Evolutionary conservation across 2,329 filamentous ascomycete species (phyloP).

Genomic region (Incumbomyces lentus): DNA sequence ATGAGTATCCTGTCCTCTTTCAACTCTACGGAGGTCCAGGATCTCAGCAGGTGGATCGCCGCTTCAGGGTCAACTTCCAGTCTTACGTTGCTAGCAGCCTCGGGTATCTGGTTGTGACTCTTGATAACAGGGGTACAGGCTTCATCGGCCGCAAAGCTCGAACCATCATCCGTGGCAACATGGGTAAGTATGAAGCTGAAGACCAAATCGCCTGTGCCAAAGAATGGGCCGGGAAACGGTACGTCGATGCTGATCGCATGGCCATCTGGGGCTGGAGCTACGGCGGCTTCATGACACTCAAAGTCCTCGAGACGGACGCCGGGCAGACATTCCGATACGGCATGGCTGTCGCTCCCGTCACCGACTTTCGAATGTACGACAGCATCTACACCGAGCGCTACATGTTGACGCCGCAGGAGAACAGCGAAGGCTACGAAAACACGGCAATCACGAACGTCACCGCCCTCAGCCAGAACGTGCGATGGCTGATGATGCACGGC

Average conservation of each 20-base stretch:
- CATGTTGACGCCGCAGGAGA: constrained; percentile 88
- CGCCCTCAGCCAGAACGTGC: constrained; percentile 63
- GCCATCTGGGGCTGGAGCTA: constrained; percentile 99
- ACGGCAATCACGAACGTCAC: constrained; percentile 64
- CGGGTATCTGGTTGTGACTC: constrained; percentile 87
- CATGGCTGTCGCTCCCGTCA: constrained; percentile 97
- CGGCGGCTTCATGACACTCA: constrained; percentile 88
- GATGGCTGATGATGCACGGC: constrained; percentile 93
- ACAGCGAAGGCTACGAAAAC: constrained; percentile 63
- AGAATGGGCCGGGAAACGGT: constrained; percentile 67
- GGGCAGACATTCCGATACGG: constrained; percentile 89
- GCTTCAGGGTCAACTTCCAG: constrained; percentile 79
- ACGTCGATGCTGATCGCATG: constrained; percentile 71
- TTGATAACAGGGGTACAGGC: constrained; percentile 88
- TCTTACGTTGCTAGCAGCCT: constrained; percentile 74
- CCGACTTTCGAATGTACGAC: constrained; percentile 94
- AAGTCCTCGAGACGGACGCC: constrained; percentile 83
- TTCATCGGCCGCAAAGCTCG: constrained; percentile 77
- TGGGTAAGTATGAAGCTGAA: constrained; percentile 73
- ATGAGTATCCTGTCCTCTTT: constrained; percentile 84
- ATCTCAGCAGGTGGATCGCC: constrained; percentile 77
- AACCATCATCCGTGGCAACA: constrained; percentile 68
- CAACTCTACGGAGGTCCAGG: constrained; percentile 88
- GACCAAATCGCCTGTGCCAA: constrained; percentile 89
- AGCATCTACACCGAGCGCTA: constrained; percentile 92